A percentile compares a stretch with the other conserved stretches of the same genome.
phyloP scores from a whole-genome alignment of 2,329 filamentous ascomycete genomes.

The Thelonectria olida region DNA sequence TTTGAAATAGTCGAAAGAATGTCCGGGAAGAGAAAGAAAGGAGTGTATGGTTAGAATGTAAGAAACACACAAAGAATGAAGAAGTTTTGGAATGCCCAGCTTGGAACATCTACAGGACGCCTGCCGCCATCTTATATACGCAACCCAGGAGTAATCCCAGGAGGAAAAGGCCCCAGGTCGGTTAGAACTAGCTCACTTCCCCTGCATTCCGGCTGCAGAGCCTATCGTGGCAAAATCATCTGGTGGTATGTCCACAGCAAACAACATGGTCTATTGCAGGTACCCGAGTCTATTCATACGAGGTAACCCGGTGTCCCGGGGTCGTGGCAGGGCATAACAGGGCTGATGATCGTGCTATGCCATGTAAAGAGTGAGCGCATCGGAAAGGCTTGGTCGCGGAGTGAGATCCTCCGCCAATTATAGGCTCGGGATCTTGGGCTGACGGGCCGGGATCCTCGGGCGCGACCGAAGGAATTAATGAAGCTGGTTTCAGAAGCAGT shows the following conservation, averaged over 20 bases:
- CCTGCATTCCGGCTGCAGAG: neutral
- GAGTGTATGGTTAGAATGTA: neutral
- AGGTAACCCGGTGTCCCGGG: slow-evolving; percentile 4
- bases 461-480: slow-evolving; percentile 36
- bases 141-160: neutral
- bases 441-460: slow-evolving; percentile 32
- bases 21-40: neutral
- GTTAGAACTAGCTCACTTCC: neutral
- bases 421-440: slow-evolving; percentile 19
- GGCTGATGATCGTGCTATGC: slow-evolving; percentile 33
- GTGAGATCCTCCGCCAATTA: slow-evolving; percentile 40
- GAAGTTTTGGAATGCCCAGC: neutral
- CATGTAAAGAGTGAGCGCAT: slow-evolving; percentile 27
- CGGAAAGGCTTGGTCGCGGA: slow-evolving; percentile 18
- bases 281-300: neutral
- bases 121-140: neutral
- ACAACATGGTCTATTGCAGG: neutral
- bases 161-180: neutral
- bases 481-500: slow-evolving; percentile 38
- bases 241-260: neutral
- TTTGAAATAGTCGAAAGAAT: slow-evolving; percentile 22
- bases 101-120: neutral
- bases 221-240: neutral
- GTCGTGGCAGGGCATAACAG: slow-evolving; percentile 12
- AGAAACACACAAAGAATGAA: neutral